These are phyloP conservation scores for Wilhelminamyces savonicus DNA, from an alignment of 805 yeast genomes.

Conservation along the genomic window DNA sequence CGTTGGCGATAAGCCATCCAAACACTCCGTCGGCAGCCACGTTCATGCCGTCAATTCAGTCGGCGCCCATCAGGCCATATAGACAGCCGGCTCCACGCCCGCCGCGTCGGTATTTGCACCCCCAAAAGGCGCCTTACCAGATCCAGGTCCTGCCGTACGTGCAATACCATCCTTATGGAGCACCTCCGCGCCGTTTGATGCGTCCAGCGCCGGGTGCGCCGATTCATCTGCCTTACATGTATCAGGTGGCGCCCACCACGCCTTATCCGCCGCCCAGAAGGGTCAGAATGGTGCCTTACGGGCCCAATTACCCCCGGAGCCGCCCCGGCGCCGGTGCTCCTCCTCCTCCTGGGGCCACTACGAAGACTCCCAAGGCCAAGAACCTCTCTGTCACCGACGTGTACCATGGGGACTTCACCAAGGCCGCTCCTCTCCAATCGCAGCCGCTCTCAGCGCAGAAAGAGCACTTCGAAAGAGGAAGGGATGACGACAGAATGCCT, in stretches of 20 bases:
- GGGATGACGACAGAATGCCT: conserved; percentile 21
- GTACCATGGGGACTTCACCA: conserved; percentile 39
- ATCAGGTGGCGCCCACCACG: conserved; percentile 1
- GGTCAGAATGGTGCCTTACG: conserved; percentile 6
- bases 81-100: neutral
- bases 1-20: too few species aligned
- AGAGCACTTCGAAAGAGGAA: conserved; percentile 23
- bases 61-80: conserved; percentile 24
- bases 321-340: neutral
- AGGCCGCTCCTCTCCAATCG: conserved; percentile 43
- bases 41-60: conserved; percentile 18
- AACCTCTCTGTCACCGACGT: conserved; percentile 37
- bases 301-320: conserved; percentile 1
- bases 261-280: conserved; percentile 5
- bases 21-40: conserved; percentile 6
- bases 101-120: neutral
- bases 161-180: neutral
- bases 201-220: neutral
- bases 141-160: neutral
- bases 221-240: neutral
- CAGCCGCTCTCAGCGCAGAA: conserved; percentile 48
- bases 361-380: neutral
- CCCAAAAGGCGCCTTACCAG: neutral
- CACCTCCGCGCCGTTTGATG: neutral
- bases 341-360: neutral